A percentile compares a stretch with the other conserved stretches of the same genome.
Evolutionary conservation across 2,329 filamentous ascomycete genomes (phyloP).

Genomic region (Hymenoscyphus fructigenus): DNA sequence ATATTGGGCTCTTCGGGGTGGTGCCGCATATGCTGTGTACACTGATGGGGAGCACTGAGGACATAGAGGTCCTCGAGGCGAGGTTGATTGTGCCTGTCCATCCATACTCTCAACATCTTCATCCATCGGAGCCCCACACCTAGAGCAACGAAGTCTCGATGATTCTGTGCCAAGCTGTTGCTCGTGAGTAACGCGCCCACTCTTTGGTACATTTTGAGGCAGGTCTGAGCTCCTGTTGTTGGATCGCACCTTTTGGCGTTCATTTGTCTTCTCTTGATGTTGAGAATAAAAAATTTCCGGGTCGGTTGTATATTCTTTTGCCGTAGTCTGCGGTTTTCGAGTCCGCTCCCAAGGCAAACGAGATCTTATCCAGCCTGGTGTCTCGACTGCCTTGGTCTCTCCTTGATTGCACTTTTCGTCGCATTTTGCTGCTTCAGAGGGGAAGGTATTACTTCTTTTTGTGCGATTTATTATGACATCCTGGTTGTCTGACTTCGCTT

Average conservation of each 20-base stretch:
- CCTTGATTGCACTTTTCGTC: neutral
- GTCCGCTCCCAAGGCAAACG: conserved; percentile 8
- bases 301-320: neutral
- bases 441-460: conserved; percentile 1
- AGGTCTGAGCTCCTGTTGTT: neutral
- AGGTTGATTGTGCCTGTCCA: conserved; percentile 5
- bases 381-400: neutral
- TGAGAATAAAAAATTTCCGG: neutral
- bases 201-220: neutral
- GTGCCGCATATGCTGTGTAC: conserved; percentile 6
- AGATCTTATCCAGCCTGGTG: conserved; percentile 4
- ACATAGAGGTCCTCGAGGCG: neutral
- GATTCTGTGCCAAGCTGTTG: neutral
- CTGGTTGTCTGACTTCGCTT: neutral
- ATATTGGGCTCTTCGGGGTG: conserved; percentile 1
- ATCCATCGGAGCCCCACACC: neutral
- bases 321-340: neutral
- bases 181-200: neutral
- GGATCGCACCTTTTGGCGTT: neutral
- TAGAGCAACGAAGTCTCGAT: neutral
- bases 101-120: conserved; percentile 1
- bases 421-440: neutral
- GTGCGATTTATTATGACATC: neutral
- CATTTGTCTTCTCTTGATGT: neutral
- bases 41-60: neutral